Evolutionary conservation across 495 filamentous ascomycete genomes (phyloP).

Genomic region (Penicillium bialowiezense): DNA sequence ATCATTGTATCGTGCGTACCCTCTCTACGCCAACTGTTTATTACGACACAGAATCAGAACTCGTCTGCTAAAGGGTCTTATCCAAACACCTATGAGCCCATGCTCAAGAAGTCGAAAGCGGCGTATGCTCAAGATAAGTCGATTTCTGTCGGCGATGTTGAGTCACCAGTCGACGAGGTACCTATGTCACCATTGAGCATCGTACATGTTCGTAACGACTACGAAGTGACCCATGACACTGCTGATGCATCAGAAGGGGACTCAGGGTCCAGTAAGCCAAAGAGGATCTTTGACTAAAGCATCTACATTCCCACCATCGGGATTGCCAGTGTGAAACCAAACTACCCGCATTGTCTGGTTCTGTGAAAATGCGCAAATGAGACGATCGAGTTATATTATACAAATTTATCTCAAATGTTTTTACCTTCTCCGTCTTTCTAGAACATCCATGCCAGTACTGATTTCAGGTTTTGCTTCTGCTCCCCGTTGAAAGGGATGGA

Average conservation of each 20-base stretch:
- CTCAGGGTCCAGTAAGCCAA: neutral
- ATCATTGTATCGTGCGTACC: conserved; percentile 14
- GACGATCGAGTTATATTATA: too few species aligned
- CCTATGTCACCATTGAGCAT: neutral
- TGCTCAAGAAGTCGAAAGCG: neutral
- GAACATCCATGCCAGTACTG: too few species aligned
- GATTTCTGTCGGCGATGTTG: neutral
- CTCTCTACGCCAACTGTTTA: conserved; percentile 12
- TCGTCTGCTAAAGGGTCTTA: neutral
- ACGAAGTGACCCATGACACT: neutral
- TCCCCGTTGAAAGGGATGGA: too few species aligned
- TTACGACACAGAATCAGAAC: conserved; percentile 3
- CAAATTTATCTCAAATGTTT: too few species aligned
- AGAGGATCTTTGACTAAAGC: neutral
- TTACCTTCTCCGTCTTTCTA: too few species aligned
- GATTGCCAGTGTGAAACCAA: too few species aligned
- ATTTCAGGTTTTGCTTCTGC: too few species aligned
- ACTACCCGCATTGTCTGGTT: too few species aligned
- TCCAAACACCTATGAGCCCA: neutral
- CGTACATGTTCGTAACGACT: conserved; percentile 11
- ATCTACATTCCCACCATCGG: too few species aligned
- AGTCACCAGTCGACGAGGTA: conserved; percentile 1
- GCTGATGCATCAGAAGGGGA: neutral
- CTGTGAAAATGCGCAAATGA: too few species aligned
- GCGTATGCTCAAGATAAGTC: neutral